Base-by-base conservation (phyloP, 805 yeast species). In the Metschnikowia amazonensis region DNA sequence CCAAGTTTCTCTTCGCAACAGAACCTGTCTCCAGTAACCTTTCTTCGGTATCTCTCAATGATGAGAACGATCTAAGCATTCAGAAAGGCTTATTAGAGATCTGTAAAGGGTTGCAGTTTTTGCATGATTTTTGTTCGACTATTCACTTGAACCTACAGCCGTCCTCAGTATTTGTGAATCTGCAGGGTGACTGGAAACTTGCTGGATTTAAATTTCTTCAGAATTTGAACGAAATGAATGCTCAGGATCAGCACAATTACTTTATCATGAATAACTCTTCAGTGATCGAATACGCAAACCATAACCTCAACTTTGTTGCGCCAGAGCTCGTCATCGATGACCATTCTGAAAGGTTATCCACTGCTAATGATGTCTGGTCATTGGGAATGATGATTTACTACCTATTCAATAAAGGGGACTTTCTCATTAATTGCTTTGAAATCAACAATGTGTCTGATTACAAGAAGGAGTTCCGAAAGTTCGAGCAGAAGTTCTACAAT, bases 131-230 rank as follows among this genome's bases (percentile, higher is more conserved):
- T 48, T 86, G 95, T 17, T 76, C 82, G 23, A 76, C 81, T 23
- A 84, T 86, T 5, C 96, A 92, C 65, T 62, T 86, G 52, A 86
- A 89, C 52, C 53, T 94, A 28, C 82, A 82, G 51, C 99, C 99
- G 1, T 69, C 77, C 7, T 79, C 95, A 0, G 73, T 94, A 1
- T 77, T 85, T 46, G 77, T 92, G 16, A 90, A 86, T 53, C 84
- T 81, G 32, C 85, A 82, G 53, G 90, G 95, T 4, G 98, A 94
- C 65, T 94, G 99, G 98, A 94, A 92, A 62, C 62, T 94, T 2
- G 77, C 86, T 5, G 97, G 97, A 0, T 75, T 94, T 48, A 60
- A 59, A 39, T 71, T 71, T 44, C 45, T 72, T n/a, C 69, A 69
- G 51, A 77, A 67, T 58, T 76, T 67, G 62, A 77, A 70, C 58